phyloP scores from a whole-genome alignment of 78 protist genomes.

The Isochrysis galbana region DNA sequence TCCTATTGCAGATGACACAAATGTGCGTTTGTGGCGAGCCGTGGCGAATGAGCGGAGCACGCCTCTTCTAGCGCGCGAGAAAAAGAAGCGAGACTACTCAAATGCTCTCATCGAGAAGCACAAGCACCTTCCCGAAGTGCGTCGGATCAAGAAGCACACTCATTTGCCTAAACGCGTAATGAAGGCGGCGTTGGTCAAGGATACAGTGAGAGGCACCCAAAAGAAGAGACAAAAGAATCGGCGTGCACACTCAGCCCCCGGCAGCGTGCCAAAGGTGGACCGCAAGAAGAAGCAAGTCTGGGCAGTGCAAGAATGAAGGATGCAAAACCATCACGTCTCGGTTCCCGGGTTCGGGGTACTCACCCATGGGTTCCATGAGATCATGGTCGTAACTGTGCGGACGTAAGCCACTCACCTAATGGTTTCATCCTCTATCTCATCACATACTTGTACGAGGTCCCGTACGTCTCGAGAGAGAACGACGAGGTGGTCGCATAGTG shows the following conservation, averaged over 20 bases:
- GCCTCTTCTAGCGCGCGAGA: constrained; percentile 31
- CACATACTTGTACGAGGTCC: too few relatives aligned
- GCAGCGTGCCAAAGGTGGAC: background rate
- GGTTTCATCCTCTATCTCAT: too few relatives aligned
- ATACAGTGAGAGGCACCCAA: background rate
- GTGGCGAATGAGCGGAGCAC: background rate
- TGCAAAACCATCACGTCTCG: too few relatives aligned
- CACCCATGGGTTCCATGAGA: too few relatives aligned
- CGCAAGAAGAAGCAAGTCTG: background rate
- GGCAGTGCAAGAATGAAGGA: background rate
- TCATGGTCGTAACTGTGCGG: too few relatives aligned
- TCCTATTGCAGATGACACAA: constrained; percentile 51
- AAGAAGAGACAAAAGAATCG: background rate
- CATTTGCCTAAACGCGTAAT: constrained; percentile 54
- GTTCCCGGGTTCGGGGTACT: too few relatives aligned
- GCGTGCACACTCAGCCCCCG: background rate
- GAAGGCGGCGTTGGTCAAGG: constrained; percentile 41
- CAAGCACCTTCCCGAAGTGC: constrained; percentile 28
- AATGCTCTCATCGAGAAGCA: constrained; percentile 37
- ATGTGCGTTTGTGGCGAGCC: constrained; percentile 11
- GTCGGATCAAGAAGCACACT: constrained; percentile 11
- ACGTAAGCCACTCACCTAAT: too few relatives aligned
- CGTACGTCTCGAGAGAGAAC: too few relatives aligned
- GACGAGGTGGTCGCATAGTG: too few relatives aligned
- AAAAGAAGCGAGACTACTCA: background rate